Conservation (phyloP, 331 rosid genomes). For the Cydonia oblonga region DNA sequence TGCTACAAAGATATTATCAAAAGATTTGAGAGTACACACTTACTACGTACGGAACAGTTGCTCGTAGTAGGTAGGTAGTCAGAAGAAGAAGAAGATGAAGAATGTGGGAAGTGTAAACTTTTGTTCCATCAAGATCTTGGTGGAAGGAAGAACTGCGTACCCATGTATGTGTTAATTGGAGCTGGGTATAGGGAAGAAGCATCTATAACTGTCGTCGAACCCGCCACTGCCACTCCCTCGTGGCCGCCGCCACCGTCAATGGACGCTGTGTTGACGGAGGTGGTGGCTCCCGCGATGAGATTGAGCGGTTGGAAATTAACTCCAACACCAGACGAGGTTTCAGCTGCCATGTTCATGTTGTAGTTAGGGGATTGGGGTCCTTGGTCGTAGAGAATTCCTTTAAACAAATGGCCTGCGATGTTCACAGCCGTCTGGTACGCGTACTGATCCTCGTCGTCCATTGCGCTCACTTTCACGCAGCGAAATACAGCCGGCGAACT, state of each 20-base stretch:
- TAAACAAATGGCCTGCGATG: conserved; percentile 82
- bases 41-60: not conserved
- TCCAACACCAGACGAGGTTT: conserved; percentile 48
- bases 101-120: not conserved
- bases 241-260: conserved; percentile 7
- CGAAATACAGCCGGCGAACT: conserved; percentile 60
- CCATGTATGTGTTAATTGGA: conserved; percentile 61
- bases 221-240: conserved; percentile 21
- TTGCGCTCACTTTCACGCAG: conserved; percentile 63
- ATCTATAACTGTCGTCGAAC: conserved; percentile 35
- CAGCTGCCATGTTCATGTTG: conserved; percentile 28
- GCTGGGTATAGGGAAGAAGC: conserved; percentile 55
- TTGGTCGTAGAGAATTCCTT: conserved; percentile 72
- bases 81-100: conserved; percentile 4
- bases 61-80: not conserved
- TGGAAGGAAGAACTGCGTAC: conserved; percentile 98
- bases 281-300: conserved; percentile 25
- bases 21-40: not conserved
- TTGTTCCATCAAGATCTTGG: conserved; percentile 66
- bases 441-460: conserved; percentile 78
- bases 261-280: not conserved
- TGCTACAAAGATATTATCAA: not conserved
- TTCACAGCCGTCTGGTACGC: conserved; percentile 90
- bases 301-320: conserved; percentile 40
- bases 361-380: conserved; percentile 46